Evolutionary conservation across 345 rosid genomes (phyloP), one percentile per base, ranked within the genome.

Genomic region (Syzygium aqueum): DNA sequence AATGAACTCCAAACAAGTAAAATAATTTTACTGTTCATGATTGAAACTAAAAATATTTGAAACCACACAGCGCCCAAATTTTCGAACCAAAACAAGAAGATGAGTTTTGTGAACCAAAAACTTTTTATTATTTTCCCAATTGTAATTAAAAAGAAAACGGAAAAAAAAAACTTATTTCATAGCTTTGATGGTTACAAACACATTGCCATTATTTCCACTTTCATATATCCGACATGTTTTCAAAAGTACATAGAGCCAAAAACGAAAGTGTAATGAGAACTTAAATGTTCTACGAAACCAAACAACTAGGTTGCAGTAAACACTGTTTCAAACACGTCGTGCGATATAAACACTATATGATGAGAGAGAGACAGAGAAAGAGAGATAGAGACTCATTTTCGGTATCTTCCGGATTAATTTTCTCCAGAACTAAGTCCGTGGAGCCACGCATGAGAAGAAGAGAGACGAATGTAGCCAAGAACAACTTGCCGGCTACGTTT

Each of bases 381-480:
- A 65, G 33, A 61, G 22, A 65, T 22, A 30, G 43, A 8, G 23
- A 30, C 6, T 30, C 6, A 9, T 30, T 28, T 67, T 67, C 43
- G 8, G 17, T 30, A 17, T 67, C 78, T 67, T 67, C 25, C 46
- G 4, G 78, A 46, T 17, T 17, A 33, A 67, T 17, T 61, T 67
- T 67, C 78, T 33, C 78, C 78, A 67, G 78, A 67, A 33, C 46
- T 33, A 30, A 46, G 33, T 67, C 78, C 78, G 25, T 33, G 46
- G 78, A 67, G 78, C 78, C 49, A 91, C 50, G 65, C 92, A 91
- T 92, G 94, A 90, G 93, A 89, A 93, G 93, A 87, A 90, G 91
- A 90, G 93, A 93, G 89, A 85, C 67, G 84, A 91, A 90, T 87
- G 86, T 91, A 91, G 95, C 94, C 95, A 93, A 91, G 89, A 89